A percentile compares a stretch with the other conserved stretches of the same genome.
phyloP scores from a whole-genome alignment of 176 grass and related monocot species.

The Urochloa ruziziensis region DNA sequence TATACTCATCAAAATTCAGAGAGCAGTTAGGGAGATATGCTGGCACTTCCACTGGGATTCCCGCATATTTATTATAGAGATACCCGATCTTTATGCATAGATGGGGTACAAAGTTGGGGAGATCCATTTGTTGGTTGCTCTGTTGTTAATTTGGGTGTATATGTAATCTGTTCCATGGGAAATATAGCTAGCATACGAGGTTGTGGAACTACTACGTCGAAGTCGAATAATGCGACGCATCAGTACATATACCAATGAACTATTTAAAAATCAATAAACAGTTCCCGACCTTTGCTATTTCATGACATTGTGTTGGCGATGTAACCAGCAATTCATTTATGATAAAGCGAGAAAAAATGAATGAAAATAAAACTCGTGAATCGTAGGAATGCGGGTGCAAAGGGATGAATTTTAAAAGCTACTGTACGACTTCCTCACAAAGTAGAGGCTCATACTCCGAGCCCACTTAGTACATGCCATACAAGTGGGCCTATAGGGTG shows the following conservation, averaged over 20 bases:
- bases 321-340: not conserved
- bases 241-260: not conserved
- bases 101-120: slow-evolving; percentile 8
- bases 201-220: not conserved
- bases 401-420: not conserved
- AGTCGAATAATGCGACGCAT: not conserved
- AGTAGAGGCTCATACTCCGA: not conserved
- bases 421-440: not conserved
- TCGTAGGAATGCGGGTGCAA: not conserved
- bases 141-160: slow-evolving; percentile 34
- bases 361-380: not conserved
- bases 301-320: not conserved
- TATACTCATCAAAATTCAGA: slow-evolving; percentile 16
- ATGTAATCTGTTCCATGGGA: slow-evolving; percentile 39
- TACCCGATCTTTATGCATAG: not conserved
- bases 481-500: not conserved
- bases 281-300: not conserved
- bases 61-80: slow-evolving; percentile 13
- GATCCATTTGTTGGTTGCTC: slow-evolving; percentile 6
- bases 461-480: not conserved
- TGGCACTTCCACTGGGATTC: not conserved
- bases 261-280: not conserved
- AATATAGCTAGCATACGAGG: not conserved
- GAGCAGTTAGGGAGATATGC: not conserved
- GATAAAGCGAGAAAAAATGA: not conserved